Base-by-base conservation (phyloP, 2,329 filamentous ascomycete genomes). In the Colletotrichum viniferum region DNA sequence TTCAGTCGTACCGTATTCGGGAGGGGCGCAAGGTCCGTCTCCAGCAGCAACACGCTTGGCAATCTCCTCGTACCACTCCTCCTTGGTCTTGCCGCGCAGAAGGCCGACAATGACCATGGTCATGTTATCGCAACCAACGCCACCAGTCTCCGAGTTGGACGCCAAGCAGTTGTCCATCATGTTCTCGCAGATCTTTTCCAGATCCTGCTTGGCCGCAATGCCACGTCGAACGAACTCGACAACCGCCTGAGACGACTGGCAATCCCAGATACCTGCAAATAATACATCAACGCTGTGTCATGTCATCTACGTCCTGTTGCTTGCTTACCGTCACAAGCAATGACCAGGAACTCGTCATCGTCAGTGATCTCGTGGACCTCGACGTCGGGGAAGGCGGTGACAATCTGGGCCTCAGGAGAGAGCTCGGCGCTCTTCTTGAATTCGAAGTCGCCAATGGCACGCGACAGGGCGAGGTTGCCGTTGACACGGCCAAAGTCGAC, bases 91-190 rank as follows among this genome's bases (percentile, higher is more conserved):
- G 84, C 96, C 97, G 82, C 95, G 92, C 79, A 99, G 91, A 83
- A 99, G 92, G 79, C 94, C 97, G 82, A 99, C 88, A 79, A 99
- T 91, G 80, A 94, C 89, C 94, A 99, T 98, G 79, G 97, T 99
- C 97, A 99, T 99, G 89, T 99, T 99, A 88, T 99, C 97, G 85
- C 97, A 99, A 77, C 97, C 97, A 77, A 99, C 96, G 78, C 97
- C 97, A 71, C 97, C 97, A 36, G 96, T 98, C 87, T 99, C 97
- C 79, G 96, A 98, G 90, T 98, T 98, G 77, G 96, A 98, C 55
- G 97, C 96, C 78, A 99, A 90, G 84, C 97, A 99, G 88, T 98
- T 99, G 89, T 99, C 96, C 97, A 99, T 99, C 95, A 99, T 98
- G 88, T 99, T 99, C 87, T 99, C 97, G 85, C 96, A 98, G 81